Percentiles rank a stretch among this genome's conserved stretches.
Evolutionary conservation across 805 yeast genomes (phyloP).

Genomic region (Teunomyces pallodes): DNA sequence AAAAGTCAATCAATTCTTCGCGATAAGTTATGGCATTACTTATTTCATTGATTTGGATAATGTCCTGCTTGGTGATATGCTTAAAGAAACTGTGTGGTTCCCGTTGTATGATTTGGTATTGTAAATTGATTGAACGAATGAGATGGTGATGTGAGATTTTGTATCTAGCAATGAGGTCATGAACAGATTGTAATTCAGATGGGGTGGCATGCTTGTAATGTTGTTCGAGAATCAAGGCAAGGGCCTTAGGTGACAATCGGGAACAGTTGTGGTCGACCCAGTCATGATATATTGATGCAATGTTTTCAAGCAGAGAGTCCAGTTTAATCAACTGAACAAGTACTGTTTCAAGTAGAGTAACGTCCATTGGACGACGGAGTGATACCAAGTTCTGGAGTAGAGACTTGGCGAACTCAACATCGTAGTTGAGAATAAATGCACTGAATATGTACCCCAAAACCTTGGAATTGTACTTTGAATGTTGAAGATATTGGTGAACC

Average conservation of each 20-base stretch:
- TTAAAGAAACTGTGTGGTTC: conserved; percentile 26
- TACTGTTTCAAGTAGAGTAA: conserved; percentile 25
- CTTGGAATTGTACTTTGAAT: conserved; percentile 18
- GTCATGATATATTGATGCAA: conserved; percentile 16
- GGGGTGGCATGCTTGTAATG: conserved; percentile 27
- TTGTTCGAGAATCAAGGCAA: conserved; percentile 27
- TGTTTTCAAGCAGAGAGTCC: conserved; percentile 32
- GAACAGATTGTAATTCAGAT: conserved; percentile 22
- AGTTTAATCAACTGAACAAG: conserved; percentile 22
- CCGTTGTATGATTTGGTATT: conserved; percentile 23
- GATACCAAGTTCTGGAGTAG: conserved; percentile 23
- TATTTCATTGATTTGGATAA: conserved; percentile 17
- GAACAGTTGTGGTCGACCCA: conserved; percentile 26
- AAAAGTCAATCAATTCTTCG: conserved; percentile 23
- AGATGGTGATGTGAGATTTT: conserved; percentile 21
- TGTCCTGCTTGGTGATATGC: conserved; percentile 22
- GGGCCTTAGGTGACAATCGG: conserved; percentile 24
- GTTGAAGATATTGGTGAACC: conserved; percentile 19
- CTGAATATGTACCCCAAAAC: conserved; percentile 28
- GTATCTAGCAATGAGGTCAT: conserved; percentile 16
- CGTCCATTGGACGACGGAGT: conserved; percentile 20
- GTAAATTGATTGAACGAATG: conserved; percentile 21
- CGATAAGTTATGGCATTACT: conserved; percentile 11
- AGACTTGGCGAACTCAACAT: conserved; percentile 28
- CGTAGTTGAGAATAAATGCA: conserved; percentile 31